These are phyloP conservation scores for Fusarium praegraminearum DNA, from an alignment of 2,329 filamentous ascomycete species.

Conservation along the genomic window DNA sequence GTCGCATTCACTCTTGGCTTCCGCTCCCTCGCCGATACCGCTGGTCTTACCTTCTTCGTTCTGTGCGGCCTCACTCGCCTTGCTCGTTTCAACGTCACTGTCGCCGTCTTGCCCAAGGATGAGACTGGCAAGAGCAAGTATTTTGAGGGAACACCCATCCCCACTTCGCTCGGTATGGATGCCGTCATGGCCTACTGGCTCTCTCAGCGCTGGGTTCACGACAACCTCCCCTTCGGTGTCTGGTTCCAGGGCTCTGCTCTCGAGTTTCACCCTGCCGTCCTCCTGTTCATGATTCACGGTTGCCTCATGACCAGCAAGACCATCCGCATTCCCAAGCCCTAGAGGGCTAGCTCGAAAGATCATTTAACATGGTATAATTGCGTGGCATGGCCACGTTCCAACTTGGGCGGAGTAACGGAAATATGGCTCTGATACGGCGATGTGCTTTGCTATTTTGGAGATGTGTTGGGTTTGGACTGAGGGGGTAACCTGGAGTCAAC, in stretches of 20 bases:
- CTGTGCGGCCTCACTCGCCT: conserved; percentile 93
- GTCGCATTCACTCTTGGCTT: conserved; percentile 91
- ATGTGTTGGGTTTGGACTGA: not conserved
- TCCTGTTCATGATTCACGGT: conserved; percentile 88
- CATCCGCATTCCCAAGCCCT: conserved; percentile 92
- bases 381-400: conserved; percentile 9
- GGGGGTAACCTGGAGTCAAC: conserved; percentile 3
- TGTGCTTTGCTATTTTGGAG: conserved; percentile 2
- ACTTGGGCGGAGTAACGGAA: conserved; percentile 3
- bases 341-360: conserved; percentile 39
- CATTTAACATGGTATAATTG: conserved; percentile 32
- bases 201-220: conserved; percentile 80
- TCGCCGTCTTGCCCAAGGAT: conserved; percentile 89
- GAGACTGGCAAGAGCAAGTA: conserved; percentile 90
- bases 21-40: conserved; percentile 84
- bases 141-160: conserved; percentile 97
- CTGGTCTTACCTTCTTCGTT: conserved; percentile 87
- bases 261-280: conserved; percentile 86
- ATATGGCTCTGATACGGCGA: conserved; percentile 6
- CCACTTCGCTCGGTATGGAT: conserved; percentile 85
- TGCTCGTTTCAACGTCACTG: conserved; percentile 97
- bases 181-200: conserved; percentile 92
- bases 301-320: conserved; percentile 96
- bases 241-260: conserved; percentile 73
- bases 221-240: conserved; percentile 81